These are phyloP conservation scores for Pleurotus citrinopileatus DNA, from an alignment of 768 basidiomycete genomes.

Conservation along the genomic window DNA sequence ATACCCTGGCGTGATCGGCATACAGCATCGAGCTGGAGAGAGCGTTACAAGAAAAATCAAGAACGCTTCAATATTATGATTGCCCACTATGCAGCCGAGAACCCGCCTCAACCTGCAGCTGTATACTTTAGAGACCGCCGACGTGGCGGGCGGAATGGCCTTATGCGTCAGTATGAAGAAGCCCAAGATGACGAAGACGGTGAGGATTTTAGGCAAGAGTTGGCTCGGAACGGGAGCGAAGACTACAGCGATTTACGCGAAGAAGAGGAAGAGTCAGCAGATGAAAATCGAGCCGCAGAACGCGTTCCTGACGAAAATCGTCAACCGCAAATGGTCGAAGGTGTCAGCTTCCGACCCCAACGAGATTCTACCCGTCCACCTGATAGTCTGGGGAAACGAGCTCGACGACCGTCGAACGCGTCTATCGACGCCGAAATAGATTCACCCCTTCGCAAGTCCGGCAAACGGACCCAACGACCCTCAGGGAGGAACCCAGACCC, in stretches of 20 bases:
- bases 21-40: constrained; percentile 44
- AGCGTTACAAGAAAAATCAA: constrained; percentile 41
- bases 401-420: neutral
- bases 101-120: neutral
- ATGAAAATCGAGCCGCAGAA: neutral
- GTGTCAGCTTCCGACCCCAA: neutral
- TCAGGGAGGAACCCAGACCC: neutral
- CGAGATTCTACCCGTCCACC: neutral
- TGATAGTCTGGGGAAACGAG: constrained; percentile 1
- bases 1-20: constrained; percentile 41
- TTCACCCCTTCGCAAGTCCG: neutral
- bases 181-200: too few species aligned
- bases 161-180: neutral
- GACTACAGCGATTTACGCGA: too few species aligned
- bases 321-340: neutral
- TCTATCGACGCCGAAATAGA: too few species aligned
- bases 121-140: neutral
- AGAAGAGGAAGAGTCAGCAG: neutral
- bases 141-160: neutral
- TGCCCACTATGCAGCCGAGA: constrained; percentile 17
- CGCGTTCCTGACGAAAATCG: neutral
- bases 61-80: constrained; percentile 33
- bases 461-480: neutral
- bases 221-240: too few species aligned
- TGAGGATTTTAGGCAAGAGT: too few species aligned